Evolutionary conservation across 2,329 filamentous ascomycete genomes (phyloP).

Genomic region (Ophiocordyceps camponoti-leonardi): DNA sequence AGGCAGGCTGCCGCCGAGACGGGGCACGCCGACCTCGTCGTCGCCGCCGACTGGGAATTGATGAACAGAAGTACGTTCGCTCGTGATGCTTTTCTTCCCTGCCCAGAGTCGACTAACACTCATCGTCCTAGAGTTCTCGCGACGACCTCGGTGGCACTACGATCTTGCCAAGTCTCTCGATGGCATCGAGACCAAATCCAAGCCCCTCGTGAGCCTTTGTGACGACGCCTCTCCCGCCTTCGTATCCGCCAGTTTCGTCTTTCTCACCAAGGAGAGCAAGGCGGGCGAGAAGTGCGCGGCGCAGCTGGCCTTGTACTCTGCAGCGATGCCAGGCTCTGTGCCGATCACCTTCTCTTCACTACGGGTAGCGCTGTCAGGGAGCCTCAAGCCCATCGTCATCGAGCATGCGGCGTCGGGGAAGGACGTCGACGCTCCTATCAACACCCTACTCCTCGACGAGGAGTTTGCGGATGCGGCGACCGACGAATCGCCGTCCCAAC

Average conservation of each 20-base stretch:
- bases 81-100: neutral
- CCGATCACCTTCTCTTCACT: slow-evolving; percentile 35
- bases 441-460: slow-evolving; percentile 12
- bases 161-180: slow-evolving; percentile 40
- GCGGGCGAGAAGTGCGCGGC: slow-evolving; percentile 41
- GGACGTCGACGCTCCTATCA: slow-evolving; percentile 4
- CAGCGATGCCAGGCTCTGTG: slow-evolving; percentile 32
- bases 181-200: slow-evolving; percentile 23
- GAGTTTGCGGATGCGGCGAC: slow-evolving; percentile 7
- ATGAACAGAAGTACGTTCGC: slow-evolving; percentile 34
- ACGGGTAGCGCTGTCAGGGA: slow-evolving; percentile 37
- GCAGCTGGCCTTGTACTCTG: slow-evolving; percentile 40
- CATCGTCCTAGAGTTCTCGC: slow-evolving; percentile 29
- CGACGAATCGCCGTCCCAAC: slow-evolving; percentile 16
- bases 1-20: slow-evolving; percentile 35
- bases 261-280: slow-evolving; percentile 38
- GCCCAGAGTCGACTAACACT: slow-evolving; percentile 2
- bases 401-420: slow-evolving; percentile 18
- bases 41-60: slow-evolving; percentile 50
- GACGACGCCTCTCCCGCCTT: slow-evolving; percentile 36
- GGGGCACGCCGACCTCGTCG: slow-evolving; percentile 35
- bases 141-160: slow-evolving; percentile 40
- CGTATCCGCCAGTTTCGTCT: slow-evolving; percentile 36
- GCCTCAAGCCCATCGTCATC: slow-evolving; percentile 36
- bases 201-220: slow-evolving; percentile 31